Conservation (phyloP, 1,139 yeast species). For the Debaryomyces sp. region DNA sequence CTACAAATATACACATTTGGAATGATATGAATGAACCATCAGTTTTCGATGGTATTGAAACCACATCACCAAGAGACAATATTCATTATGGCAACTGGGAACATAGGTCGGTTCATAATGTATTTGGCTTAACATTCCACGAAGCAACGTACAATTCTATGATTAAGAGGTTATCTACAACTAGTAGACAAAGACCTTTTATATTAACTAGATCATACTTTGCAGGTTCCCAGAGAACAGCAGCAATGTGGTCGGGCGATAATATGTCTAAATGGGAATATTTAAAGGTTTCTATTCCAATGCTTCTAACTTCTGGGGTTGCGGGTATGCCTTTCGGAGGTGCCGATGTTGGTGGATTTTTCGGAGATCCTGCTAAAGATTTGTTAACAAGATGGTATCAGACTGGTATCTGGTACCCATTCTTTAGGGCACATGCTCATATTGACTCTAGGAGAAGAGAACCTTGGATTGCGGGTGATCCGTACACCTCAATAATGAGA, state of each 20-base stretch:
- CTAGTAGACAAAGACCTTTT: constrained; percentile 72
- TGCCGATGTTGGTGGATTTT: constrained; percentile 97
- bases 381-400: constrained; percentile 92
- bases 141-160: constrained; percentile 77
- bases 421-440: constrained; percentile 96
- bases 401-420: constrained; percentile 94
- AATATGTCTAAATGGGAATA: constrained; percentile 93
- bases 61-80: constrained; percentile 80
- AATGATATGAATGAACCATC: constrained; percentile 99
- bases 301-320: constrained; percentile 78
- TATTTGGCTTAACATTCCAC: constrained; percentile 79
- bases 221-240: constrained; percentile 88
- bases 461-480: constrained; percentile 85
- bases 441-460: constrained; percentile 90
- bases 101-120: constrained; percentile 87
- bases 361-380: constrained; percentile 84
- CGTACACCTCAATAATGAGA: constrained; percentile 66
- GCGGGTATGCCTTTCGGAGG: constrained; percentile 94
- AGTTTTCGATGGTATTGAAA: constrained; percentile 92
- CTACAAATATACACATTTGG: constrained; percentile 79
- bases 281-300: constrained; percentile 77
- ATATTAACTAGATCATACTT: constrained; percentile 84
- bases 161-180: constrained; percentile 45
- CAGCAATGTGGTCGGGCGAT: constrained; percentile 99
- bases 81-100: constrained; percentile 83